phyloP scores from a whole-genome alignment of 73 alveolate species.

The Tetrahymena elliotti region DNA sequence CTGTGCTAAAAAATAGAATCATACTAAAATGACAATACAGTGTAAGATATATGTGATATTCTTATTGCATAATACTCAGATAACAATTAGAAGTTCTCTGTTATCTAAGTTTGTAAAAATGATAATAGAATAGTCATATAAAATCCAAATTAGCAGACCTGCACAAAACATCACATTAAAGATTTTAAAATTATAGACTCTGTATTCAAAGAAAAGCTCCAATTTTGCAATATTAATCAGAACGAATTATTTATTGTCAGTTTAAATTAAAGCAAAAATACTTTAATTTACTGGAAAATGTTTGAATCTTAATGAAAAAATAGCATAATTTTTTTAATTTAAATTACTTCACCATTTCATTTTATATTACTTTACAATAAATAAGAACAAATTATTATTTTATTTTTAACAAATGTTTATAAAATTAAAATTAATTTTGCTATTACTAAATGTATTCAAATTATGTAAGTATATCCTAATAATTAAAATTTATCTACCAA shows the following conservation, averaged over 20 bases:
- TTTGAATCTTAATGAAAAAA: background rate
- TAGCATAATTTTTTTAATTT: background rate
- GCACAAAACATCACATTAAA: background rate
- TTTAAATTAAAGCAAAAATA: background rate
- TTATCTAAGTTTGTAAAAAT: background rate
- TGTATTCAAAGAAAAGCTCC: background rate
- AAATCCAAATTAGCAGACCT: background rate
- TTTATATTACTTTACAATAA: too few relatives aligned
- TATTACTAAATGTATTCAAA: too few relatives aligned
- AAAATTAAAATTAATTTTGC: too few relatives aligned
- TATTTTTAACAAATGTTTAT: too few relatives aligned
- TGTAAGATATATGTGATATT: background rate
- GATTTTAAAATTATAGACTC: background rate
- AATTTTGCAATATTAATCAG: background rate
- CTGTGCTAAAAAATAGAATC: background rate
- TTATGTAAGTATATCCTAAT: too few relatives aligned
- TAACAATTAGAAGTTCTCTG: background rate
- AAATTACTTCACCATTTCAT: background rate
- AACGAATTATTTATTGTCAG: background rate
- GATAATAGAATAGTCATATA: background rate
- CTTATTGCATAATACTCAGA: background rate
- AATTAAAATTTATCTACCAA: too few relatives aligned
- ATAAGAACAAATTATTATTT: too few relatives aligned
- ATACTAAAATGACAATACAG: background rate
- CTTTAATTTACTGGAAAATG: background rate